Percentiles rank a stretch among this genome's conserved stretches.
These are phyloP conservation scores for Fusarium hostae DNA, from an alignment of 2,329 filamentous ascomycete genomes.

Conservation along the genomic window DNA sequence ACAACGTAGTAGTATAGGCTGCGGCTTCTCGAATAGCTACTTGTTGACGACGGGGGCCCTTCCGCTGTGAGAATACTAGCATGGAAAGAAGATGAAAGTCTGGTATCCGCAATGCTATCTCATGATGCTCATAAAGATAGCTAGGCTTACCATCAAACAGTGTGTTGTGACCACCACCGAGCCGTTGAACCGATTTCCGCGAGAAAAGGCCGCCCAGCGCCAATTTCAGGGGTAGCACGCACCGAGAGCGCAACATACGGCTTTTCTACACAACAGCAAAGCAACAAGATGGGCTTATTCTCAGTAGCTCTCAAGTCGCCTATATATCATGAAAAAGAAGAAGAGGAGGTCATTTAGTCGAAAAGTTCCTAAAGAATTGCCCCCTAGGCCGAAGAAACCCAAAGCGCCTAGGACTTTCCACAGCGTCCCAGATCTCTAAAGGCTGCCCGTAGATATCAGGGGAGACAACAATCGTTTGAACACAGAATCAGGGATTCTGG, in stretches of 20 bases:
- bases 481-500: background rate
- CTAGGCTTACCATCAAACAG: background rate
- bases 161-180: no score
- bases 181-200: background rate
- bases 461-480: background rate
- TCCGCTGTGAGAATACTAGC: background rate
- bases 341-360: background rate
- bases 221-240: background rate
- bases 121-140: accelerated
- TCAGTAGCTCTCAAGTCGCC: accelerated
- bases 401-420: no score
- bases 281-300: background rate
- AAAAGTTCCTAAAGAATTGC: no score
- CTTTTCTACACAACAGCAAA: background rate
- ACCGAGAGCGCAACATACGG: background rate
- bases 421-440: background rate
- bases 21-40: background rate
- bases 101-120: background rate
- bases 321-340: background rate
- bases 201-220: no score
- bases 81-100: background rate
- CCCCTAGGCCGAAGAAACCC: background rate
- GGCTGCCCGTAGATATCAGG: no score
- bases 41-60: background rate
- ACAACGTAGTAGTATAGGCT: accelerated